Evolutionary conservation across 2,329 filamentous ascomycete genomes (phyloP).

Genomic region (Hymenoscyphus occultus): DNA sequence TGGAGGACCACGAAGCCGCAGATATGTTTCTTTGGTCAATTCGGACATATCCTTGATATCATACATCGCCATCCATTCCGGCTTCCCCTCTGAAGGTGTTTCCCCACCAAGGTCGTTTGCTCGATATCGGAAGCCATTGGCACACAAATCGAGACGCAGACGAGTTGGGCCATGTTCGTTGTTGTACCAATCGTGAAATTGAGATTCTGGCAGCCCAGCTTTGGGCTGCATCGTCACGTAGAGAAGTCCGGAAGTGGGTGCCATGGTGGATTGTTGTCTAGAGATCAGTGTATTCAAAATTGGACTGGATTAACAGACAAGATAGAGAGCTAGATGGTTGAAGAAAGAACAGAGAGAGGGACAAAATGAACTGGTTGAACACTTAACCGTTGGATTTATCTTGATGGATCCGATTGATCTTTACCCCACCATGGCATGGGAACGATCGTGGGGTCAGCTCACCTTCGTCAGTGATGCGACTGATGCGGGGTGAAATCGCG

Average conservation of each 20-base stretch:
- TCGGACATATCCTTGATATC: slow-evolving; percentile 73
- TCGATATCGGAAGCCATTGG: slow-evolving; percentile 76
- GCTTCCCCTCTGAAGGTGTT: slow-evolving; percentile 41
- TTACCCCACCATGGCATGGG: slow-evolving; percentile 9
- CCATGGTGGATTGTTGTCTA: slow-evolving; percentile 36
- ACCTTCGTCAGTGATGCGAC: not conserved
- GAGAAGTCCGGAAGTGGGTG: slow-evolving; percentile 62
- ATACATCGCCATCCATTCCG: slow-evolving; percentile 76
- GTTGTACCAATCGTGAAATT: slow-evolving; percentile 93
- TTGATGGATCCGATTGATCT: not conserved
- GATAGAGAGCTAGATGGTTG: too few species aligned
- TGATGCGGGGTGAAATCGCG: slow-evolving; percentile 5
- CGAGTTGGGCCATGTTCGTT: slow-evolving; percentile 86
- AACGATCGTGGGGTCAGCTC: not conserved
- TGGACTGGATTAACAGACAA: not conserved
- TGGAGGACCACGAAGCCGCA: slow-evolving; percentile 55
- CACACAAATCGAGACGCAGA: slow-evolving; percentile 69
- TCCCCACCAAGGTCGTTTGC: slow-evolving; percentile 55
- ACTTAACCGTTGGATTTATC: slow-evolving; percentile 11
- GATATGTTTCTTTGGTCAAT: slow-evolving; percentile 69
- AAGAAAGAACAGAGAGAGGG: not conserved
- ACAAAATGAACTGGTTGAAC: slow-evolving; percentile 11
- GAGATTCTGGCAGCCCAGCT: slow-evolving; percentile 54
- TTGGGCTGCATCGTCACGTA: slow-evolving; percentile 85
- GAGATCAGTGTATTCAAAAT: not conserved